Percentiles rank a stretch among this genome's conserved stretches.
These are phyloP conservation scores for Globisporangium recalcitrans DNA, from an alignment of 352 stramenopile genomes.

Conservation along the genomic window DNA sequence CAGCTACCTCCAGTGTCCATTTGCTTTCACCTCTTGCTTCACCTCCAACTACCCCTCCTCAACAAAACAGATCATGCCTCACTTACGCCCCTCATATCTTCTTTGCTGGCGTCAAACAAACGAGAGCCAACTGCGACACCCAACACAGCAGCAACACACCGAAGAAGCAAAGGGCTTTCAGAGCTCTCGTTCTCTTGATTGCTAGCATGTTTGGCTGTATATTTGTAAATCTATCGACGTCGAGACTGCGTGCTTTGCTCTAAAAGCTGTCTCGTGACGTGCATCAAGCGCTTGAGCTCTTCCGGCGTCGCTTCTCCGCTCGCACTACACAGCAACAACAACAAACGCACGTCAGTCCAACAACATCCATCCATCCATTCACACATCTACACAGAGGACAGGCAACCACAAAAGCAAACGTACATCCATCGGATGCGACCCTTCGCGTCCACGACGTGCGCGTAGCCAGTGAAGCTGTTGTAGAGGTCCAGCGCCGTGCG, in stretches of 20 bases:
- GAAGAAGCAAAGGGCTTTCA: background rate
- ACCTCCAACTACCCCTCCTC: too few relatives aligned
- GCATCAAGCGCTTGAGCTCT: slow-evolving; percentile 55
- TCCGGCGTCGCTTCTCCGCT: slow-evolving; percentile 54
- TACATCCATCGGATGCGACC: slow-evolving; percentile 86
- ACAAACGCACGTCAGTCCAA: slow-evolving; percentile 13
- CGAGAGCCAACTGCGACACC: too few relatives aligned
- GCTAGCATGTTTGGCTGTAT: background rate
- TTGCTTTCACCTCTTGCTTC: background rate
- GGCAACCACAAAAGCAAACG: background rate
- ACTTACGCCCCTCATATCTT: background rate
- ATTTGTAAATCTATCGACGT: slow-evolving; percentile 22
- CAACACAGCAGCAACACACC: too few relatives aligned
- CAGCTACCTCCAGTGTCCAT: background rate
- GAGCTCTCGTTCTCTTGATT: background rate
- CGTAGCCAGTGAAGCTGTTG: slow-evolving; percentile 87
- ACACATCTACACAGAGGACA: background rate
- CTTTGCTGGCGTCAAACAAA: too few relatives aligned
- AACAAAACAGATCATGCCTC: background rate
- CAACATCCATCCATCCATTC: background rate
- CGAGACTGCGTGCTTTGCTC: slow-evolving; percentile 33
- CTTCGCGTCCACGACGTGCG: slow-evolving; percentile 72
- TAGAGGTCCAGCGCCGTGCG: slow-evolving; percentile 71
- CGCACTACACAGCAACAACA: slow-evolving; percentile 36
- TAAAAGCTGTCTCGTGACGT: slow-evolving; percentile 54